Evolutionary conservation across 1,139 yeast genomes (phyloP).

Genomic region (Diutina catenulata): DNA sequence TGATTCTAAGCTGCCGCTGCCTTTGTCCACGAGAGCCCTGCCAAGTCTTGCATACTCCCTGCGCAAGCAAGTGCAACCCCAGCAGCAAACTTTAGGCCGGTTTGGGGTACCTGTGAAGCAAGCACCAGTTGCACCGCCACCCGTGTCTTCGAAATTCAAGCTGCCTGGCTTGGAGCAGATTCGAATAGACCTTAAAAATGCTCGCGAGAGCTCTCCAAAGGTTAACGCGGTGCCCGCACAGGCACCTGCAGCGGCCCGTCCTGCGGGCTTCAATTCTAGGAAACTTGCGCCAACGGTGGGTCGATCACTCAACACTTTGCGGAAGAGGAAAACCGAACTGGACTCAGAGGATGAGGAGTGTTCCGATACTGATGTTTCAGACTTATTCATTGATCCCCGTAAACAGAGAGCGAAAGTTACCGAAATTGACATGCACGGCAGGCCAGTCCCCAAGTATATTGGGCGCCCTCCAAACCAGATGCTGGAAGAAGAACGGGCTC

Average conservation of each 20-base stretch:
- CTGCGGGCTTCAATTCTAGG: constrained; percentile 65
- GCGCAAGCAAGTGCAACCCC: not conserved
- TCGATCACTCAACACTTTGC: constrained; percentile 24
- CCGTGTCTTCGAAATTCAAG: constrained; percentile 17
- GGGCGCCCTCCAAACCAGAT: not conserved
- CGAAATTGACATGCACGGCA: constrained; percentile 29
- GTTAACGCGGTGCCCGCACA: constrained; percentile 15
- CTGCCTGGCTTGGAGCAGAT: constrained; percentile 29
- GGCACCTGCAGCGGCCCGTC: constrained; percentile 64
- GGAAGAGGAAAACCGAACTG: constrained; percentile 16
- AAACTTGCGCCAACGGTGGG: constrained; percentile 17
- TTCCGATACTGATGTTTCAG: constrained; percentile 28
- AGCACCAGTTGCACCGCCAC: constrained; percentile 30
- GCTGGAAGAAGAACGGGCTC: constrained; percentile 22
- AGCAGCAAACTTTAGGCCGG: constrained; percentile 2
- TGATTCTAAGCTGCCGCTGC: not conserved
- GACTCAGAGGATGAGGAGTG: constrained; percentile 26
- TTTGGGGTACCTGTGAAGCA: constrained; percentile 13
- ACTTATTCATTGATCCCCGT: constrained; percentile 27
- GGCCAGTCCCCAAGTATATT: constrained; percentile 15
- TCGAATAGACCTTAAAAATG: constrained; percentile 23
- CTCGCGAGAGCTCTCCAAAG: constrained; percentile 9
- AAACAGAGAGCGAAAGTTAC: constrained; percentile 22
- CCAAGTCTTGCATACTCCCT: not conserved
- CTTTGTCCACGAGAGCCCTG: not conserved